phyloP scores from a whole-genome alignment of 2,329 filamentous ascomycete species.

The Aureobasidium sp. region DNA sequence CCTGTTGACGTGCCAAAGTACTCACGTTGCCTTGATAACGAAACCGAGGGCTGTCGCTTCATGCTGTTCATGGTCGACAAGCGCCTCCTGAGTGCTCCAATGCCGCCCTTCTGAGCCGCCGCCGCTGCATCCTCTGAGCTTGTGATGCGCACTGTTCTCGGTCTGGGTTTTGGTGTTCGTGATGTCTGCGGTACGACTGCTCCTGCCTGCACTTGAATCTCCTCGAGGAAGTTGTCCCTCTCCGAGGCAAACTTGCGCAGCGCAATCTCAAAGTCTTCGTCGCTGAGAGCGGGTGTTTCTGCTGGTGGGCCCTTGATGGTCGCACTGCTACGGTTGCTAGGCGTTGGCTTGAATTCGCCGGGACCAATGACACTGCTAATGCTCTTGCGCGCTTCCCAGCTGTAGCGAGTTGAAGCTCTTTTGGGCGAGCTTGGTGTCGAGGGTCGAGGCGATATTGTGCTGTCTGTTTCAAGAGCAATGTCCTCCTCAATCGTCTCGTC shows the following conservation, averaged over 20 bases:
- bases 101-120: conserved; percentile 51
- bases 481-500: conserved; percentile 53
- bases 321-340: conserved; percentile 58
- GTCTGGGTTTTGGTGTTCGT: conserved; percentile 54
- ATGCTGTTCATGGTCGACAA: conserved; percentile 96
- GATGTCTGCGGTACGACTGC: conserved; percentile 52
- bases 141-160: conserved; percentile 74
- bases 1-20: neutral
- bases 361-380: conserved; percentile 42
- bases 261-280: conserved; percentile 91
- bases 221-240: conserved; percentile 85
- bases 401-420: conserved; percentile 36
- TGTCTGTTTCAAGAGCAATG: conserved; percentile 49
- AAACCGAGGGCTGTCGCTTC: conserved; percentile 73
- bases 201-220: conserved; percentile 81
- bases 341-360: conserved; percentile 40
- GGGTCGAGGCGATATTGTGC: conserved; percentile 33
- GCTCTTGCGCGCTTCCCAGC: conserved; percentile 45
- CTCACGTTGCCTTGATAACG: conserved; percentile 25
- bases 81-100: conserved; percentile 82
- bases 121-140: conserved; percentile 55
- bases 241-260: conserved; percentile 93
- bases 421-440: conserved; percentile 38
- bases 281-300: conserved; percentile 45
- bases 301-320: conserved; percentile 48